These are phyloP conservation scores for Fusarium sp. DNA, from an alignment of 2,329 filamentous ascomycete genomes.

Conservation along the genomic window DNA sequence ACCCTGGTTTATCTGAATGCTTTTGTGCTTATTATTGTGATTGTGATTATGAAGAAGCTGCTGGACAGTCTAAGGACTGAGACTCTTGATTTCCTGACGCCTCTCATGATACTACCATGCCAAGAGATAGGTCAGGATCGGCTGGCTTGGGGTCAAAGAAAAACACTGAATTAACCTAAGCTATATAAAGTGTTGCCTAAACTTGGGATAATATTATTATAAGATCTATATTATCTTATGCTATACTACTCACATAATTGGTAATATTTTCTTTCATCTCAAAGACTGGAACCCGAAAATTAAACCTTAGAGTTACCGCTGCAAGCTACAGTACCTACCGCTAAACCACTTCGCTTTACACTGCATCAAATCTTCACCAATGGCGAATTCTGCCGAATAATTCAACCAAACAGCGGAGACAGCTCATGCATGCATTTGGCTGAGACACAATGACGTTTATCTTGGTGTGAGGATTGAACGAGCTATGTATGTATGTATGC, in stretches of 20 bases:
- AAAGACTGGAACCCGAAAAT: too few species aligned
- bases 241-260: too few species aligned
- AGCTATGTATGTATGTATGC: not conserved
- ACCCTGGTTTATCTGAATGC: constrained; percentile 12
- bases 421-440: constrained; percentile 4
- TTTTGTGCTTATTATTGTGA: not conserved
- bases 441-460: constrained; percentile 27
- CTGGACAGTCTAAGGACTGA: too few species aligned
- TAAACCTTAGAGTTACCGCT: not conserved
- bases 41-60: not conserved
- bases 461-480: not conserved
- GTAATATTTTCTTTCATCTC: too few species aligned
- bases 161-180: too few species aligned
- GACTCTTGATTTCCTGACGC: not conserved
- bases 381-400: constrained; percentile 27
- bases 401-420: constrained; percentile 33
- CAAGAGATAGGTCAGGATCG: too few species aligned
- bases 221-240: too few species aligned
- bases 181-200: too few species aligned
- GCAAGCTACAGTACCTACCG: not conserved
- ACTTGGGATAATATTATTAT: too few species aligned
- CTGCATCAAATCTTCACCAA: constrained; percentile 12
- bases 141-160: too few species aligned
- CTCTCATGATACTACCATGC: not conserved
- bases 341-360: constrained; percentile 2